These are phyloP conservation scores for Naganishia liquefaciens DNA, from an alignment of 1,284 basidiomycete species.

Conservation along the genomic window DNA sequence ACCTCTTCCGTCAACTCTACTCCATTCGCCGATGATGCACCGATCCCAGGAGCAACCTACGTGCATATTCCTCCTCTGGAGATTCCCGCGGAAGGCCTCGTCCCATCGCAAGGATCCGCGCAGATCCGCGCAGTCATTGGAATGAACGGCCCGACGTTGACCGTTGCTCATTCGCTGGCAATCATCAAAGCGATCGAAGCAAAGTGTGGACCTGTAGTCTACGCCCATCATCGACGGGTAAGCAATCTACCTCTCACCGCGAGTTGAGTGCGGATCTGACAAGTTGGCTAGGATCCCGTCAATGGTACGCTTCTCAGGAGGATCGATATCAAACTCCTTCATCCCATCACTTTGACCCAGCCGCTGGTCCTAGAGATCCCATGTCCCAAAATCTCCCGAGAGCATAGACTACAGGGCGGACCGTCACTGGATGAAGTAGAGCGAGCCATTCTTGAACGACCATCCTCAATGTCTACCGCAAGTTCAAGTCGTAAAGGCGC, in stretches of 20 bases:
- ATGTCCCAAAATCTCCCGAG: constrained; percentile 6
- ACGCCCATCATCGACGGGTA: constrained; percentile 31
- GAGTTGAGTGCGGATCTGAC: neutral
- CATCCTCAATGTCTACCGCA: neutral
- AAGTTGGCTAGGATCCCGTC: constrained; percentile 1
- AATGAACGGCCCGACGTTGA: neutral
- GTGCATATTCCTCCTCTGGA: constrained; percentile 23
- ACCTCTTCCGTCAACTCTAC: neutral
- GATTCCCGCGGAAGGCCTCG: constrained; percentile 22
- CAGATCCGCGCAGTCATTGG: constrained; percentile 3
- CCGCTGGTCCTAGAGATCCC: constrained; percentile 13
- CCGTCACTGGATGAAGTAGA: constrained; percentile 29
- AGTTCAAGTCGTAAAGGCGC: neutral
- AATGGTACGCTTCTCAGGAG: constrained; percentile 5
- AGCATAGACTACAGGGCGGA: constrained; percentile 14
- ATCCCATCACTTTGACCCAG: constrained; percentile 24
- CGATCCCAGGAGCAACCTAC: constrained; percentile 10
- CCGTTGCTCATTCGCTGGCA: constrained; percentile 38
- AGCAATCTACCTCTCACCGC: neutral
- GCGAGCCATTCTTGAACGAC: constrained; percentile 19
- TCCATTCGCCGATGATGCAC: neutral
- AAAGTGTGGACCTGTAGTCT: constrained; percentile 39
- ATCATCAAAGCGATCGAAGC: constrained; percentile 42
- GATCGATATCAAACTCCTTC: constrained; percentile 18
- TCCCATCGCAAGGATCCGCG: constrained; percentile 12